A percentile compares a stretch with the other conserved stretches of the same genome.
Conservation (phyloP, 2,329 filamentous ascomycete species). For the Colletotrichum noveboracense region DNA sequence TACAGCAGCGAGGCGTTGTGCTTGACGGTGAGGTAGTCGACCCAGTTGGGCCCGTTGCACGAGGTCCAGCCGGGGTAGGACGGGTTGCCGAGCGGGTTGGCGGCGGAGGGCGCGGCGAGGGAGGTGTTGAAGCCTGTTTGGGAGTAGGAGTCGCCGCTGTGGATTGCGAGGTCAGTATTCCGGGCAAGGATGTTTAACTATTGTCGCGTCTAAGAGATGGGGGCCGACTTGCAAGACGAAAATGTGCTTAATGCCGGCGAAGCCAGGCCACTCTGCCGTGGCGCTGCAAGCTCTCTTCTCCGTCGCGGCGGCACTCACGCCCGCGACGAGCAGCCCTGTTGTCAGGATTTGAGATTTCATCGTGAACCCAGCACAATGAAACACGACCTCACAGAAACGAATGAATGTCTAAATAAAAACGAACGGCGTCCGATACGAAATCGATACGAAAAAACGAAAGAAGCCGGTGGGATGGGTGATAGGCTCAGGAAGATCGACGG, state of each 20-base stretch:
- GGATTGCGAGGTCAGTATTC: background rate
- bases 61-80: conserved; percentile 56
- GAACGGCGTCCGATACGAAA: background rate
- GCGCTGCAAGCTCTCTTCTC: conserved; percentile 25
- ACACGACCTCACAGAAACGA: background rate
- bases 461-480: background rate
- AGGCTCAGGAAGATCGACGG: background rate
- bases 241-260: conserved; percentile 41
- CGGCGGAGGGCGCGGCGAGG: conserved; percentile 52
- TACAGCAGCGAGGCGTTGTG: conserved; percentile 51
- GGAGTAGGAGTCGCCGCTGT: conserved; percentile 36
- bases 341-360: conserved; percentile 5
- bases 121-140: conserved; percentile 57
- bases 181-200: background rate
- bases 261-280: conserved; percentile 37
- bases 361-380: background rate
- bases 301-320: background rate
- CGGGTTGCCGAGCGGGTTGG: conserved; percentile 69
- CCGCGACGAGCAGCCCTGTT: background rate
- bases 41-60: conserved; percentile 56
- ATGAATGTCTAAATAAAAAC: background rate
- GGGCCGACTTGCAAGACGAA: conserved; percentile 37
- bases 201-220: rapidly evolving
- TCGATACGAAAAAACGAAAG: background rate
- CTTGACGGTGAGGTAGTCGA: conserved; percentile 51